These are phyloP conservation scores for Adansonia madagascariensis DNA, from an alignment of 441 rosid genomes.

Conservation along the genomic window DNA sequence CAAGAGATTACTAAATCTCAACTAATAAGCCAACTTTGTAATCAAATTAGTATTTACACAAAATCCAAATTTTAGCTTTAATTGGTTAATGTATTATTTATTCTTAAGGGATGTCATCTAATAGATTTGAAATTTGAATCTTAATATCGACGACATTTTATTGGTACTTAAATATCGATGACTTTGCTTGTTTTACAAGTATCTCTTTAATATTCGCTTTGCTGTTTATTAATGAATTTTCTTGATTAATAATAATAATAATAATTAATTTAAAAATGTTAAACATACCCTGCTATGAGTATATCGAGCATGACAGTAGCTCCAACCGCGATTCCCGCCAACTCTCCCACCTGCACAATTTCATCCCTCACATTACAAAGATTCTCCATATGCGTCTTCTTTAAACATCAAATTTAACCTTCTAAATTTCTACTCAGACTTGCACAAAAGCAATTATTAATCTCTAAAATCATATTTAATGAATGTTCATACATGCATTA, in stretches of 20 bases:
- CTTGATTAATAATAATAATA: neutral
- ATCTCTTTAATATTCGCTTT: neutral
- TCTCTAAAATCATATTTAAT: neutral
- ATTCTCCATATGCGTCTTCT: constrained; percentile 17
- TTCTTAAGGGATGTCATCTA: too few species aligned
- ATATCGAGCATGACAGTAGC: constrained; percentile 92
- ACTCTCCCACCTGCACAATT: constrained; percentile 72
- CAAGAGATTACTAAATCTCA: too few species aligned
- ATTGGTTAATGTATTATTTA: too few species aligned
- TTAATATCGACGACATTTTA: too few species aligned
- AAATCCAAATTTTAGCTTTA: too few species aligned
- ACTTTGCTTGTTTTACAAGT: neutral
- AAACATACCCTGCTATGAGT: constrained; percentile 77
- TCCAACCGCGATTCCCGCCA: constrained; percentile 94
- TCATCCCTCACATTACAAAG: constrained; percentile 22
- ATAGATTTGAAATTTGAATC: neutral
- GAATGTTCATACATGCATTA: neutral
- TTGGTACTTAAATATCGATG: neutral
- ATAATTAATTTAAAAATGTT: neutral
- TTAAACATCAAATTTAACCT: neutral
- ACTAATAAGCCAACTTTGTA: neutral
- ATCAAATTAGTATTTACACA: neutral
- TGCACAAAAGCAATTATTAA: neutral
- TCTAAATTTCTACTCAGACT: neutral
- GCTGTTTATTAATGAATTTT: neutral